Percentiles rank a stretch among this genome's conserved stretches.
Conservation (phyloP, 257 asterid species). For the Solanum lignicaule region DNA sequence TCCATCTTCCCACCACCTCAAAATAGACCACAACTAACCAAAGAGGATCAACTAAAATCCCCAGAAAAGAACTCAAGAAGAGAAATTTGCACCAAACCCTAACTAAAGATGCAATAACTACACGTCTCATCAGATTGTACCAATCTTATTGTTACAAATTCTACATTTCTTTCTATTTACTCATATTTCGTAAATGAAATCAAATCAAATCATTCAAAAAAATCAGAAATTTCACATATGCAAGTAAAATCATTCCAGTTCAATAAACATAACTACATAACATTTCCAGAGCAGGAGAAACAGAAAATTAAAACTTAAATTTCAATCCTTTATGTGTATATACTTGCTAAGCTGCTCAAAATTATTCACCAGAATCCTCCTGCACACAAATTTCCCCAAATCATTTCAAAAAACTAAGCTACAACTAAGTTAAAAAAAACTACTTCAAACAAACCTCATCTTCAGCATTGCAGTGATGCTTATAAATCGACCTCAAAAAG, state of each 20-base stretch:
- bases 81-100: not conserved
- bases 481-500: slow-evolving; percentile 66
- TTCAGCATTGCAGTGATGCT: slow-evolving; percentile 92
- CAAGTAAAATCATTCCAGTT: not conserved
- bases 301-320: not conserved
- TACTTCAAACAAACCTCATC: slow-evolving; percentile 44
- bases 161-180: not conserved
- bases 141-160: not conserved
- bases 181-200: not conserved
- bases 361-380: not conserved
- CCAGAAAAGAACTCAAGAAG: not conserved
- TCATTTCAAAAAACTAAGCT: not conserved
- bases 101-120: not conserved
- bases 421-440: not conserved
- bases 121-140: not conserved
- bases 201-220: not conserved
- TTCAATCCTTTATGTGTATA: not conserved
- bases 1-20: not conserved
- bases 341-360: not conserved
- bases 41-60: not conserved
- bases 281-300: not conserved
- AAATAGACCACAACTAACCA: not conserved
- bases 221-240: not conserved
- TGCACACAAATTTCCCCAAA: not conserved
- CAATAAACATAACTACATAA: not conserved